phyloP scores from a whole-genome alignment of 129 eudicot genomes.

The Mikania micrantha region DNA sequence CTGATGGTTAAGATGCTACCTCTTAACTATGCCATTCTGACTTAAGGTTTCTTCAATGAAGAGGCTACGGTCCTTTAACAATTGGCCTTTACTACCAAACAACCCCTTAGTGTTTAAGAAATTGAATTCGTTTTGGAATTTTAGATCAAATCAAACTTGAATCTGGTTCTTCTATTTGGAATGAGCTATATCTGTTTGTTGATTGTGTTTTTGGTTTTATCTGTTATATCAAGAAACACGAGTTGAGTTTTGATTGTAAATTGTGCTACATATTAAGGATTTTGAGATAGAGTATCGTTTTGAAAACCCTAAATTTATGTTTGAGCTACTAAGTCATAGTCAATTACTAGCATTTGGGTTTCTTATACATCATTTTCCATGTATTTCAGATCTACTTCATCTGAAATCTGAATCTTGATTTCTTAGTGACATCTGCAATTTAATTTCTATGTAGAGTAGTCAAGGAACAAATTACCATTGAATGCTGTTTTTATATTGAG shows the following conservation, averaged over 20 bases:
- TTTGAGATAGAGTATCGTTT: not conserved
- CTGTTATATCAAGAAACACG: not conserved
- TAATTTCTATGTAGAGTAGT: constrained; percentile 12
- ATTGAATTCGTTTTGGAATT: constrained; percentile 13
- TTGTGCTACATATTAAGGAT: not conserved
- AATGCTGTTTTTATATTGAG: constrained; percentile 23
- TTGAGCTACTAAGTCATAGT: not conserved
- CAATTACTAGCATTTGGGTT: not conserved
- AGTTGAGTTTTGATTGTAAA: not conserved
- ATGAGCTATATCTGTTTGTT: not conserved
- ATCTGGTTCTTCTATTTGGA: not conserved
- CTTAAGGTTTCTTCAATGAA: no score
- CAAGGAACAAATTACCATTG: not conserved
- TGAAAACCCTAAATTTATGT: constrained; percentile 11
- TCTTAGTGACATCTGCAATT: constrained; percentile 5
- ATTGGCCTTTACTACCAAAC: no score
- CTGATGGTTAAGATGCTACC: no score
- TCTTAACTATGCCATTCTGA: no score
- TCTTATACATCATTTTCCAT: not conserved
- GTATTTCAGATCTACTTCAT: constrained; percentile 9
- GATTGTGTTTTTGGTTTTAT: not conserved
- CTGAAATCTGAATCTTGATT: not conserved
- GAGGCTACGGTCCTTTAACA: no score
- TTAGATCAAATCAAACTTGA: not conserved
- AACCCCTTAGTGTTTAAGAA: constrained; percentile 1